phyloP scores from a whole-genome alignment of 805 yeast species.

The Debaryomyces prosopidis region DNA sequence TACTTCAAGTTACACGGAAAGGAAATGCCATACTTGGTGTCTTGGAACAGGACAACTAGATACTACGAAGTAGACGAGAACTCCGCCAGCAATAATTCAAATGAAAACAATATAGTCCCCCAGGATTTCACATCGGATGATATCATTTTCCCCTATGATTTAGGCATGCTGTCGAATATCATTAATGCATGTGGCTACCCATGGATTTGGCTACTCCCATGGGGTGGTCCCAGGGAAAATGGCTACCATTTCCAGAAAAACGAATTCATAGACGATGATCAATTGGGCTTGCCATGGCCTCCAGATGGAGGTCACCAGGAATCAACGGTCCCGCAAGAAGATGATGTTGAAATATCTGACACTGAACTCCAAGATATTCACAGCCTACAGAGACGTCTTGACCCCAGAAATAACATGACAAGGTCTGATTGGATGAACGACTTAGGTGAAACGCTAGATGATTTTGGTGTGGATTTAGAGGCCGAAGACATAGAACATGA shows the following conservation, averaged over 20 bases:
- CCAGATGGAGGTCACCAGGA: slow-evolving; percentile 72
- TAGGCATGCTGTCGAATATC: slow-evolving; percentile 59
- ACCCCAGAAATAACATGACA: slow-evolving; percentile 35
- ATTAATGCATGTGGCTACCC: slow-evolving; percentile 59
- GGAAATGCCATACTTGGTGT: slow-evolving; percentile 44
- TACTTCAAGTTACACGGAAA: slow-evolving; percentile 41
- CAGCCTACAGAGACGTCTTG: slow-evolving; percentile 32
- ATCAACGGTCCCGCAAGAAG: slow-evolving; percentile 8
- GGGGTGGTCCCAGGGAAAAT: slow-evolving; percentile 59
- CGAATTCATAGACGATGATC: slow-evolving; percentile 55
- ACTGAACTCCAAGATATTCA: slow-evolving; percentile 15
- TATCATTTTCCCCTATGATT: slow-evolving; percentile 81
- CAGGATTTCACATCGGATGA: slow-evolving; percentile 55
- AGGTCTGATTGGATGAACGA: slow-evolving; percentile 67
- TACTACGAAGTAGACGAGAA: slow-evolving; percentile 12
- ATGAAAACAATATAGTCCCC: slow-evolving; percentile 24
- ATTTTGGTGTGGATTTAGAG: slow-evolving; percentile 84
- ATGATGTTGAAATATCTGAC: slow-evolving; percentile 17
- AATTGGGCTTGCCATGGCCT: slow-evolving; percentile 85
- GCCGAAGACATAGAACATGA: slow-evolving; percentile 46
- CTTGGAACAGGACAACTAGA: slow-evolving; percentile 41
- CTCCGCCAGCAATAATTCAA: slow-evolving; percentile 5
- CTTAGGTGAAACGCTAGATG: slow-evolving; percentile 81
- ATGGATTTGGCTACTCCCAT: slow-evolving; percentile 70
- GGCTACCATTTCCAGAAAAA: slow-evolving; percentile 62